phyloP scores from a whole-genome alignment of 2,329 filamentous ascomycete species.

The Fusarium pilosicola region DNA sequence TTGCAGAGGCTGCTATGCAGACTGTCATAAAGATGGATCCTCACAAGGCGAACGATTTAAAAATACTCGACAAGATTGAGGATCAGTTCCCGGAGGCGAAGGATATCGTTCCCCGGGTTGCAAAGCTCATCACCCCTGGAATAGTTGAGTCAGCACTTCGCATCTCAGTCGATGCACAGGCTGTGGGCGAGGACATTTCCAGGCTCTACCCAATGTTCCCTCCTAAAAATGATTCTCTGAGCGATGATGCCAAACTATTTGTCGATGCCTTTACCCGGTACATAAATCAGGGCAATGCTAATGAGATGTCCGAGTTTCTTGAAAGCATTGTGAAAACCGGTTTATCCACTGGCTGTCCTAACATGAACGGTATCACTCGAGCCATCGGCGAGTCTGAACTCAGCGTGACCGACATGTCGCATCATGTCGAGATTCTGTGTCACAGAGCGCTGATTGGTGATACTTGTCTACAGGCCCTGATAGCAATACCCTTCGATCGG shows the following conservation, averaged over 20 bases:
- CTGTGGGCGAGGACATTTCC: fast-evolving
- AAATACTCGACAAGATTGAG: background rate
- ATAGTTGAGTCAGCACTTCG: background rate
- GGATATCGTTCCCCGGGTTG: background rate
- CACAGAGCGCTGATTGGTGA: background rate
- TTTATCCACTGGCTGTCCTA: background rate
- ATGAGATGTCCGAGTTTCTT: background rate
- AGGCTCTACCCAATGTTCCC: background rate
- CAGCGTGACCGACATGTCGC: background rate
- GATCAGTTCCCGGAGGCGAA: background rate
- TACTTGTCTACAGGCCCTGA: background rate
- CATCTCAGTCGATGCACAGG: background rate
- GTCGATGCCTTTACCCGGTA: background rate
- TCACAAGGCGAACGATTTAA: background rate
- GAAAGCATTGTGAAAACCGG: fast-evolving
- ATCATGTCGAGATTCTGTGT: background rate
- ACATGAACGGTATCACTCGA: background rate
- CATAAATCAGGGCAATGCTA: fast-evolving
- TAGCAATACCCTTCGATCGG: background rate
- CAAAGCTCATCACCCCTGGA: background rate
- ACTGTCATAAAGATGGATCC: background rate
- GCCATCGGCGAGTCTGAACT: background rate
- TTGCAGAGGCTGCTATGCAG: background rate
- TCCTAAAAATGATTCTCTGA: fast-evolving
- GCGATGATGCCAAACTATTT: fast-evolving